Conservation (phyloP, 2,329 filamentous ascomycete species). For the Aureobasidium sp. region DNA sequence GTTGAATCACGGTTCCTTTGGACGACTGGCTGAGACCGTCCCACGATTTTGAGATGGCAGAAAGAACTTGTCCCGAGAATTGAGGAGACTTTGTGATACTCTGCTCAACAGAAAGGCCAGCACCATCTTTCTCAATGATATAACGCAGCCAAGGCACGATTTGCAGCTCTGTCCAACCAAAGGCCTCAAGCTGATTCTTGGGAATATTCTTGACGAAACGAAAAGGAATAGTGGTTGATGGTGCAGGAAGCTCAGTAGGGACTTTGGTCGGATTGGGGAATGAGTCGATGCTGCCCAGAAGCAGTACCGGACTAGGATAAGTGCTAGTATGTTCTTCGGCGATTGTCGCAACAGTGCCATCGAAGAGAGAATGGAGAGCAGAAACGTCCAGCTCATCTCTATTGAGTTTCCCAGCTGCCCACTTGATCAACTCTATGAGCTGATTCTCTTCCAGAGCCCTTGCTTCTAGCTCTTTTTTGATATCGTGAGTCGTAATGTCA, state of each 20-base stretch:
- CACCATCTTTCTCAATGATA: constrained; percentile 61
- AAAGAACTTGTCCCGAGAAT: constrained; percentile 71
- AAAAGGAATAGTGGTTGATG: constrained; percentile 75
- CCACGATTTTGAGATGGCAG: constrained; percentile 82
- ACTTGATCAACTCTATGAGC: constrained; percentile 73
- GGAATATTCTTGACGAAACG: constrained; percentile 68
- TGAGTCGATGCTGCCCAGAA: constrained; percentile 65
- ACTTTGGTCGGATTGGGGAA: constrained; percentile 75
- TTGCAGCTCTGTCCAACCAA: constrained; percentile 82
- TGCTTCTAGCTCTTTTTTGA: constrained; percentile 72
- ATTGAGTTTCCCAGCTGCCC: constrained; percentile 67
- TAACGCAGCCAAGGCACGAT: constrained; percentile 80
- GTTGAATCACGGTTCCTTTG: constrained; percentile 56
- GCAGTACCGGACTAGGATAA: constrained; percentile 63
- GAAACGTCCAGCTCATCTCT: constrained; percentile 64
- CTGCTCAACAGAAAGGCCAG: constrained; percentile 54
- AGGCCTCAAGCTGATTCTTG: constrained; percentile 61
- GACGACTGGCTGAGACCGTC: constrained; percentile 64
- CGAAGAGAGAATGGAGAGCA: constrained; percentile 63
- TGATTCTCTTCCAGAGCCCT: constrained; percentile 75
- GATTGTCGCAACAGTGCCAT: constrained; percentile 69
- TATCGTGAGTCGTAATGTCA: constrained; percentile 78
- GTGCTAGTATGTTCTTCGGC: constrained; percentile 44
- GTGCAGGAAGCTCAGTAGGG: constrained; percentile 71
- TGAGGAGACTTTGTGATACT: constrained; percentile 64